Evolutionary conservation across 306 rosid species (phyloP).

Genomic region (Quercus agrifolia): DNA sequence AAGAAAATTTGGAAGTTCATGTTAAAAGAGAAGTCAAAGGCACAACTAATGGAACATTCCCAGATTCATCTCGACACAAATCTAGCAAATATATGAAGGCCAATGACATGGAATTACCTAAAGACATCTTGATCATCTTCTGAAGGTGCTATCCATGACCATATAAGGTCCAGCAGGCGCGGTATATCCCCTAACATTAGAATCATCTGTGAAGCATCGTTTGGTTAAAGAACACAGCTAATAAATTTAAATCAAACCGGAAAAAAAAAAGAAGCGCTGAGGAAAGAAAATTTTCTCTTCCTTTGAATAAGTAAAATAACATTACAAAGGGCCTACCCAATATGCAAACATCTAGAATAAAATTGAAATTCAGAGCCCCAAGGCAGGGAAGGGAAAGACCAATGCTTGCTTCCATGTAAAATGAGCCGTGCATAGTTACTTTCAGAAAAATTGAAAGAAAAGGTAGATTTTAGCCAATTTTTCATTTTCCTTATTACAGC

Average conservation of each 20-base stretch:
- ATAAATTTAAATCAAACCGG: background rate
- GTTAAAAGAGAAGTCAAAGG: slow-evolving; percentile 4
- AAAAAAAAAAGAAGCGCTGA: background rate
- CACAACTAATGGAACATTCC: slow-evolving; percentile 10
- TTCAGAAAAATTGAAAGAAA: background rate
- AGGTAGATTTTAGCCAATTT: background rate
- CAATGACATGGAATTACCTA: slow-evolving; percentile 46
- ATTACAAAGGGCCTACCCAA: background rate
- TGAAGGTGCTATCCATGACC: slow-evolving; percentile 97
- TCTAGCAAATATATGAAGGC: slow-evolving; percentile 19
- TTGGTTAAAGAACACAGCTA: slow-evolving; percentile 25
- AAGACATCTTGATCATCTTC: slow-evolving; percentile 69
- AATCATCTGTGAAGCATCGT: slow-evolving; percentile 60
- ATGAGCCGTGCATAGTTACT: background rate
- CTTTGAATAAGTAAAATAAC: background rate
- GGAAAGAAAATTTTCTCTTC: background rate
- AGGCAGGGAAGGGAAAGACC: background rate
- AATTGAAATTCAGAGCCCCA: background rate
- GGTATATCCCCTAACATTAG: slow-evolving; percentile 90
- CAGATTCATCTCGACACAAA: slow-evolving; percentile 4
- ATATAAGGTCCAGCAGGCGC: slow-evolving; percentile 78
- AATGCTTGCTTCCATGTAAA: background rate
- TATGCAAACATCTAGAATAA: background rate
- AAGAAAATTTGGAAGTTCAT: slow-evolving; percentile 11
- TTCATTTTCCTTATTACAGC: background rate